Evolutionary conservation across 2,329 filamentous ascomycete genomes (phyloP), one percentile per base, ranked within the genome.

Genomic region (Dothideomycetes sp.): DNA sequence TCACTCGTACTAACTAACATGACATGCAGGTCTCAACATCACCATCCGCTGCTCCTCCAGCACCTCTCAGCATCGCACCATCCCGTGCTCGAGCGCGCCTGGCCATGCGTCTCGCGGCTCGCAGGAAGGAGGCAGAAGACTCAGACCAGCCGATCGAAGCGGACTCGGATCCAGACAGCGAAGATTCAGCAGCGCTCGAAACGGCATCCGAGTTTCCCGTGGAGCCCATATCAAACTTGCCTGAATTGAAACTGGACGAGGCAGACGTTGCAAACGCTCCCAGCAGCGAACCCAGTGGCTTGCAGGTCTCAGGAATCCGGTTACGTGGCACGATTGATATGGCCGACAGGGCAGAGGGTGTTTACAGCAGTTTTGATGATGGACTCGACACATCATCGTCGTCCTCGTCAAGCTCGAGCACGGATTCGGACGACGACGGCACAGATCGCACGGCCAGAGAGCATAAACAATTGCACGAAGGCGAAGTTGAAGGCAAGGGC

Each of bases 71-170:
- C 57, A 79, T 89, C 27, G 80, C 84, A 1, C 88, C 89, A 2
- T 93, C 86, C 5, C 78, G 89, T 38, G 89, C 89, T 5, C 78
- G 89, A 37, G 72, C 86, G 40, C 86, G 94, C 59, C 74, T 96
- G n/a, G 88, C 87, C n/a, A 84, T 84, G 10, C 78, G 88, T 10
- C 71, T 96, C 11, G 66, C 66, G 3, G 59, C 53, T 76, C 84
- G 60, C 31, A 63, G 64, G 36, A 47, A 51, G 24, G 47, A 49
- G 29, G 45, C 46, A 14, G 42, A 45, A 34, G 7, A 7, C 22
- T 7, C 22, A 27, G 22, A 27, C 7, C 22, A 12, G 12, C n/a
- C n/a, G n/a, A n/a, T n/a, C n/a, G 45, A 48, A 5, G 52, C 56
- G 16, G 52, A 55, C 4, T 42, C 50, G 11, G 53, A 55, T 39